phyloP scores from a whole-genome alignment of 2,329 filamentous ascomycete species.

The Plenodomus lindquistii region DNA sequence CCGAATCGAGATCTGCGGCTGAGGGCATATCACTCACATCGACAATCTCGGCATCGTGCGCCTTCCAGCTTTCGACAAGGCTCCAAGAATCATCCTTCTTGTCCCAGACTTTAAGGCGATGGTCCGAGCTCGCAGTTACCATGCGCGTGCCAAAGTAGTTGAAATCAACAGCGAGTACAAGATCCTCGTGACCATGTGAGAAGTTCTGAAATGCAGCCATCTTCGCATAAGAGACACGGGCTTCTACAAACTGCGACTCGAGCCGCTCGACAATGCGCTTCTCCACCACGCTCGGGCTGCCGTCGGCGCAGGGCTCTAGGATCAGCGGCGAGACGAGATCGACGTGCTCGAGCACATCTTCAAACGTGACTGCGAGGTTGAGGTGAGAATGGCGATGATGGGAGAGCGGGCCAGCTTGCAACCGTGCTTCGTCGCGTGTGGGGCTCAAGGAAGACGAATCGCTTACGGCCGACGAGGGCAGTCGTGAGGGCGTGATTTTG shows the following conservation, averaged over 20 bases:
- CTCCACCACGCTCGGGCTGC: constrained; percentile 28
- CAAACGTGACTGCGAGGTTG: constrained; percentile 30
- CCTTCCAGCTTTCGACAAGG: constrained; percentile 83
- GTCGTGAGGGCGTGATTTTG: constrained; percentile 40
- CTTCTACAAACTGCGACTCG: constrained; percentile 31
- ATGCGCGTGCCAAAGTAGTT: constrained; percentile 92
- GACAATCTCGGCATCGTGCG: constrained; percentile 86
- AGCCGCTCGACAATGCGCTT: constrained; percentile 30
- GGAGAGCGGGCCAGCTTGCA: constrained; percentile 24
- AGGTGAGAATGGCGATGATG: constrained; percentile 39
- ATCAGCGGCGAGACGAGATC: constrained; percentile 40
- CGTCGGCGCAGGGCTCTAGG: constrained; percentile 41
- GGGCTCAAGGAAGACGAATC: constrained; percentile 43
- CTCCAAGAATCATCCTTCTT: constrained; percentile 76
- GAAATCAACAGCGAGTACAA: constrained; percentile 84
- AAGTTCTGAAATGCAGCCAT: constrained; percentile 58
- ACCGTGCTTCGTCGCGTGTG: constrained; percentile 40
- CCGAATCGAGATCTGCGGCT: constrained; percentile 19
- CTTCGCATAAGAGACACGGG: constrained; percentile 33
- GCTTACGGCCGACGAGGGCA: constrained; percentile 45
- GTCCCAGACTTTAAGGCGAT: constrained; percentile 90
- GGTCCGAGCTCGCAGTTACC: constrained; percentile 88
- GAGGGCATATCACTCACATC: constrained; percentile 63
- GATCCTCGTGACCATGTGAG: constrained; percentile 75
- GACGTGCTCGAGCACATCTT: constrained; percentile 37